Evolutionary conservation across 352 stramenopile genomes (phyloP), one percentile per base, ranked within the genome.

Genomic region (Globisporangium takayamanum): DNA sequence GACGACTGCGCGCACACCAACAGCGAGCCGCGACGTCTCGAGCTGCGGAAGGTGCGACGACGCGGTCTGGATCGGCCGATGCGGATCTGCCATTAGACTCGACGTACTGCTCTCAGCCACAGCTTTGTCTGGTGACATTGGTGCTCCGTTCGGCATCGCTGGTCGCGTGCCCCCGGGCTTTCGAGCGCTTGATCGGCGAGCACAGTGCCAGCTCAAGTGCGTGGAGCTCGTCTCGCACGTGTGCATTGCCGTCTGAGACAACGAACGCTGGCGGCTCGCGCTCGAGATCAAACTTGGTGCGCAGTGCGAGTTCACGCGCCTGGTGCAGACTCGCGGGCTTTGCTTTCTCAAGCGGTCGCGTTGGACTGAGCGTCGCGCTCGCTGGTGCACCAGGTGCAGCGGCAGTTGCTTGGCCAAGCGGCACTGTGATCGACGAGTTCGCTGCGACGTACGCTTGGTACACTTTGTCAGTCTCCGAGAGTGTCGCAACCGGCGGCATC

Each of bases 1-100:
- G 0, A 85, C 65, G 12, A 88, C 73, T 8, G 76, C 78, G 8
- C 71, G 73, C 11, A 88, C 78, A 3, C 76, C 78, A 0, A 82
- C 61, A 30, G 76, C 76, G 41, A 88, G 53, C 1, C 74, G 70
- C 11, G 68, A 76, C 0, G 79, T 80, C 22, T 87, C 75, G 7
- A 89, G 60, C 18, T 81, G 66, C 22, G 79, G 79, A 28, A 89
- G 67, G 3, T 72, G 69, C 2, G 63, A 66, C 2, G 70, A 74
- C n/a, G 68, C 59, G 30, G 68, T 73, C 45, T 64, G 64, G 6
- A 74, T 66, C 22, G 68, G 58, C 12, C 70, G 66, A 51, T 58
- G 42, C n/a, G 45, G 45, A 12, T 7, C 25, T 22, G 15, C 26
- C 26, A 52, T 46, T 0, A 37, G 2, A 45, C 14, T 20, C 41